Conservation (phyloP, 108 stramenopile genomes). For the Bacterosira constricta region DNA sequence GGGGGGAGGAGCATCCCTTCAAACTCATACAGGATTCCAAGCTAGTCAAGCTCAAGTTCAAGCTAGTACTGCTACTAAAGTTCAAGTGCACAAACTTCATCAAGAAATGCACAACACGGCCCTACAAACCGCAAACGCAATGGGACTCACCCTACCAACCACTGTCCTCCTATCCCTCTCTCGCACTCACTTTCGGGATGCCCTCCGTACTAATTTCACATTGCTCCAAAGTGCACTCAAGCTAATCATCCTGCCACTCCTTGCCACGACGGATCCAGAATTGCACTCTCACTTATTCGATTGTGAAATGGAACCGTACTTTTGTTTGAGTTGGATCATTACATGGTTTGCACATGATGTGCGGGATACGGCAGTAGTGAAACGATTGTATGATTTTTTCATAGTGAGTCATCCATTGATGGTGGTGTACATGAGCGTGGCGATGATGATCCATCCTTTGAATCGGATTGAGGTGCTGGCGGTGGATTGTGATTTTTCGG, state of each 20-base stretch:
- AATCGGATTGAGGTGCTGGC: conserved; percentile 80
- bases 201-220: conserved; percentile 59
- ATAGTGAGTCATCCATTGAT: conserved; percentile 81
- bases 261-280: conserved; percentile 60
- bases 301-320: conserved; percentile 91
- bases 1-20: conserved; percentile 50
- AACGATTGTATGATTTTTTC: conserved; percentile 91
- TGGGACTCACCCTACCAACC: conserved; percentile 72
- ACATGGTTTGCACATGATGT: conserved; percentile 95
- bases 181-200: conserved; percentile 71
- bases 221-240: conserved; percentile 67
- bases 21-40: no score
- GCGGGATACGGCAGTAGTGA: conserved; percentile 78
- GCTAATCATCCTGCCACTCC: conserved; percentile 68
- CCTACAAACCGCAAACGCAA: conserved; percentile 30
- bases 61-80: background rate
- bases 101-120: background rate
- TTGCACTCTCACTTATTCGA: conserved; percentile 78
- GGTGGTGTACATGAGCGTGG: conserved; percentile 77
- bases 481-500: conserved; percentile 89
- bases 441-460: conserved; percentile 81
- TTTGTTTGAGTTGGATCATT: conserved; percentile 85
- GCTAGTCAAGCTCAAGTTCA: background rate
- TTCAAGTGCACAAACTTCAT: background rate
- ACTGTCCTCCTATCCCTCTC: conserved; percentile 67